Evolutionary conservation across 129 eudicot species (phyloP).

Genomic region (Apium graveolens): DNA sequence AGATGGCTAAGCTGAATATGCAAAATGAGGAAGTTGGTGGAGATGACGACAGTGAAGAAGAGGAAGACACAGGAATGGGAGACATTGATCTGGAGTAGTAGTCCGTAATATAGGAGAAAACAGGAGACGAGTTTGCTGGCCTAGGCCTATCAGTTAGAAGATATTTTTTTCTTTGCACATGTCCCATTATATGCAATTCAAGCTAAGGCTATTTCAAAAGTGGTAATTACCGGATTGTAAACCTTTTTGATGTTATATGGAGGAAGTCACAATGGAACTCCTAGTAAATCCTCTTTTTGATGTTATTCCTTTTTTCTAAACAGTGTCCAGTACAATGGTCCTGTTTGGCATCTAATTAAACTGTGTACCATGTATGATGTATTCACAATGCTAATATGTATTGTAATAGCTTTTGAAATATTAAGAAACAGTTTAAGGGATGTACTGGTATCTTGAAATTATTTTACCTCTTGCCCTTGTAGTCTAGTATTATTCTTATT

Average conservation of each 20-base stretch:
- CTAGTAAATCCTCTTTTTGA: background rate
- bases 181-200: background rate
- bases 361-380: background rate
- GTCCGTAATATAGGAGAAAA: slow-evolving; percentile 20
- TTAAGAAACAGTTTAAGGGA: background rate
- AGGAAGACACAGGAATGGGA: slow-evolving; percentile 98
- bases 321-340: background rate
- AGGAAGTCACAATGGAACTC: background rate
- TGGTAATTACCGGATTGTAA: background rate
- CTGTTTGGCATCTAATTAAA: background rate
- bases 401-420: background rate
- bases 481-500: no score
- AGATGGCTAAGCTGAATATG: slow-evolving; percentile 63
- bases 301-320: background rate
- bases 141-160: background rate
- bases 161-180: background rate
- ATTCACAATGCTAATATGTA: background rate
- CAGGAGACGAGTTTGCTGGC: background rate
- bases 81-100: slow-evolving; percentile 65
- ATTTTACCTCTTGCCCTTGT: no score
- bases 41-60: slow-evolving; percentile 84
- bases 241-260: background rate
- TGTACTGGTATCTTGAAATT: no score
- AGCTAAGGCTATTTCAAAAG: slow-evolving; percentile 13
- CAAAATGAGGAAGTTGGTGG: slow-evolving; percentile 74